Percentiles rank a stretch among this genome's conserved stretches.
These are phyloP conservation scores for Plasmodium coatneyi DNA, from an alignment of 169 alveolate species.

Conservation along the genomic window DNA sequence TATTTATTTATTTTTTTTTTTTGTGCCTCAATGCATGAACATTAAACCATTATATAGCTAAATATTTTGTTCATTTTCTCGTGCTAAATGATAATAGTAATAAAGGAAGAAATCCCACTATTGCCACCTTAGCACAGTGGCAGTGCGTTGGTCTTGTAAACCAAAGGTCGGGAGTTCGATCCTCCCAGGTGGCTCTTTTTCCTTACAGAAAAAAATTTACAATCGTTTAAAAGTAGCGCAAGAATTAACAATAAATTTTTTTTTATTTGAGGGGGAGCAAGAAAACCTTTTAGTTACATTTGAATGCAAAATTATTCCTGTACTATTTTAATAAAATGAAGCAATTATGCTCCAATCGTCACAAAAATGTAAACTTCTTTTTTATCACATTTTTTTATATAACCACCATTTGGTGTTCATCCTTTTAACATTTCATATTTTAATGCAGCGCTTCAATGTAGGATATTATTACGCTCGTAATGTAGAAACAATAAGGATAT, in stretches of 20 bases:
- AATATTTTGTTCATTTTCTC: background rate
- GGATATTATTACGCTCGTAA: background rate
- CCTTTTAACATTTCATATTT: background rate
- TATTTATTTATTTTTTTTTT: background rate
- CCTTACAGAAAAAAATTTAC: background rate
- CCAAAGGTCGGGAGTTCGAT: slow-evolving; percentile 94
- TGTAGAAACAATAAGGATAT: background rate
- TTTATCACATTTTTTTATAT: too few species aligned
- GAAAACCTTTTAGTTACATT: background rate
- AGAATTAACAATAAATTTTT: too few species aligned
- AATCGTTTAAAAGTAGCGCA: background rate
- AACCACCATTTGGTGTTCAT: background rate
- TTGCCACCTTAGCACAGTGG: slow-evolving; percentile 93
- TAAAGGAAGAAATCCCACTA: slow-evolving; percentile 1
- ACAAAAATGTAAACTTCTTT: background rate
- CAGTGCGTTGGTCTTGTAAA: slow-evolving; percentile 93
- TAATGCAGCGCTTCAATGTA: background rate
- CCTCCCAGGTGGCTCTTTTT: slow-evolving; percentile 92
- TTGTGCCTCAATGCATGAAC: background rate
- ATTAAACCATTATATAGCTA: background rate
- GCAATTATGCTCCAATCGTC: background rate
- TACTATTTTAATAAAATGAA: background rate
- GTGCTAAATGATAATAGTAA: background rate
- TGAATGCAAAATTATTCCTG: background rate
- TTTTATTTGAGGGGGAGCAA: too few species aligned